Evolutionary conservation across 1,139 yeast genomes (phyloP), one percentile per base, ranked within the genome.

Genomic region (Pneumocystis wakefieldiae): DNA sequence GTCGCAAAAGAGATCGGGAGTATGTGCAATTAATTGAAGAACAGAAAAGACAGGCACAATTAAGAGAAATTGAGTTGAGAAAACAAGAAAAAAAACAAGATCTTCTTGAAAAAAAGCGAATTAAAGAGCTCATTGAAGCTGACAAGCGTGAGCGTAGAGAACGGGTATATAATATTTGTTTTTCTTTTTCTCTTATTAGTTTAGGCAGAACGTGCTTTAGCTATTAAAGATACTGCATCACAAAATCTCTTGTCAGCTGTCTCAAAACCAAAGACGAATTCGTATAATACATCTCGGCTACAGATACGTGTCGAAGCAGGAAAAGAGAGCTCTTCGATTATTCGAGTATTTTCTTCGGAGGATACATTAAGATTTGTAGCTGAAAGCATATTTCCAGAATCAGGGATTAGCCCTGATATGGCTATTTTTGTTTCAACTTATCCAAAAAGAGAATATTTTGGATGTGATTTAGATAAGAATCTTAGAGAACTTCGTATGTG

Each of bases 101-200:
- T 48, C 69, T 68, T 2, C 66, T 67, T n/a, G 77, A 76, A 38
- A 72, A 71, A 65, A 70, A 70, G 65, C 66, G 74, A 38, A 71
- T 75, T 61, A 69, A 69, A 64, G 75, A 71, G 38, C 72, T 69
- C 62, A 74, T 75, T 63, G 77, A 74, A 63, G 76, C 75, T 29
- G 78, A 75, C 62, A 72, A 69, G 65, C 67, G 70, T 17, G 76
- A 73, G 15, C 67, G 78, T 59, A 67, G 67, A 59, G 67, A 67
- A 39, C 65, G 68, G 57, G 61, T 65, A 17, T 66, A 64, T 39
- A 57, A 15, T 61, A 3, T 58, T 63, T 12, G 10, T 62, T 55
- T 39, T 12, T 28, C 2, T 57, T 12, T 10, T 28, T 24, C 32
- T 59, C 61, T 24, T 67, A 59, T 59, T 58, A 38, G 65, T 65